phyloP scores from a whole-genome alignment of 1,139 yeast genomes.

The Scheffersomyces titani region DNA sequence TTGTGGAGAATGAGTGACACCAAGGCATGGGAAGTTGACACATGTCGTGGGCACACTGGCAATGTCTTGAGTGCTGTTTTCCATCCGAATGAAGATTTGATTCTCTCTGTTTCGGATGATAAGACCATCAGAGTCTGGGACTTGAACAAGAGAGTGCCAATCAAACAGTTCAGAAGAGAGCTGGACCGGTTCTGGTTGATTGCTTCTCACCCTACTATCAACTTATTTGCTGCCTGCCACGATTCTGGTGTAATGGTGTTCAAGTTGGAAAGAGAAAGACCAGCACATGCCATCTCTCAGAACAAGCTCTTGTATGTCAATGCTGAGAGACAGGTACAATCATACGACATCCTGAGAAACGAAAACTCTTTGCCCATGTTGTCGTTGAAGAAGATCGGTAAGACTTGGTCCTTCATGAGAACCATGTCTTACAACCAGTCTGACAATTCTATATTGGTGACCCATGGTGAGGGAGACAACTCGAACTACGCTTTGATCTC shows the following conservation, averaged over 20 bases:
- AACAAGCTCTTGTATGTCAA: conserved; percentile 73
- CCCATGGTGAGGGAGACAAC: conserved; percentile 69
- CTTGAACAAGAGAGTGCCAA: conserved; percentile 87
- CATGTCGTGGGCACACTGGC: conserved; percentile 96
- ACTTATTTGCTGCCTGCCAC: conserved; percentile 94
- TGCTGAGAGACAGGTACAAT: conserved; percentile 83
- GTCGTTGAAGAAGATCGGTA: conserved; percentile 81
- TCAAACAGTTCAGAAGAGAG: conserved; percentile 93
- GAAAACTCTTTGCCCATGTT: conserved; percentile 77
- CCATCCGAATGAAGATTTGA: conserved; percentile 92
- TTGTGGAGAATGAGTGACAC: conserved; percentile 98
- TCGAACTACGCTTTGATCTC: conserved; percentile 71
- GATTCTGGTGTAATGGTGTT: conserved; percentile 98
- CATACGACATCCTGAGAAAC: conserved; percentile 63
- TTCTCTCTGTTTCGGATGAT: conserved; percentile 93
- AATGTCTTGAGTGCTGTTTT: conserved; percentile 87
- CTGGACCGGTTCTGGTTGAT: conserved; percentile 94
- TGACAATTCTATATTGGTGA: conserved; percentile 82
- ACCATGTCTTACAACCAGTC: conserved; percentile 89
- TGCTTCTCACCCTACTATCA: conserved; percentile 85
- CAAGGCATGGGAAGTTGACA: conserved; percentile 98
- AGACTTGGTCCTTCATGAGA: conserved; percentile 83
- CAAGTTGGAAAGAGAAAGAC: conserved; percentile 96
- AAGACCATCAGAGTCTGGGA: conserved; percentile 99
- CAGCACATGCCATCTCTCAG: conserved; percentile 78